A percentile compares a stretch with the other conserved stretches of the same genome.
Evolutionary conservation across 306 rosid species (phyloP).

Genomic region (Medicago ruthenica): DNA sequence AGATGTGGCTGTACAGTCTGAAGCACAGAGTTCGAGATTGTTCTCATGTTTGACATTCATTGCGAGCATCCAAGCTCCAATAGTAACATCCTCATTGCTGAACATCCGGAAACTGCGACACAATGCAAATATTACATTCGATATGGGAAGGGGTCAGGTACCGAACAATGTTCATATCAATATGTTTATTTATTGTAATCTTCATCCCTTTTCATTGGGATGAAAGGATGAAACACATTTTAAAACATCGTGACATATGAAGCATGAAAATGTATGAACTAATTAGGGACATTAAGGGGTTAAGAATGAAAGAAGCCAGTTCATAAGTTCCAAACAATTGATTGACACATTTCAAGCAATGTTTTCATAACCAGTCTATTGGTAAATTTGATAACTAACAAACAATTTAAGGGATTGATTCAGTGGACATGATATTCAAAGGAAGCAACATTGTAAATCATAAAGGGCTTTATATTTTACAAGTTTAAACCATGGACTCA

Average conservation of each 20-base stretch:
- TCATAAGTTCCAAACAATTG: conserved; percentile 19
- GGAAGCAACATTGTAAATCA: conserved; percentile 5
- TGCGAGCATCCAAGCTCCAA: conserved; percentile 99
- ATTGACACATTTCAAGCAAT: conserved; percentile 33
- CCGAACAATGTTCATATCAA: conserved; percentile 2
- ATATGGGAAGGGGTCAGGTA: background rate
- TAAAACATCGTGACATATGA: background rate
- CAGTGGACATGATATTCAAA: conserved; percentile 6
- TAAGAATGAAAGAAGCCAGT: conserved; percentile 19
- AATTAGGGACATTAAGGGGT: background rate
- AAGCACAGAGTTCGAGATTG: conserved; percentile 66
- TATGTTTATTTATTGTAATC: background rate
- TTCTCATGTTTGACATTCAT: conserved; percentile 97
- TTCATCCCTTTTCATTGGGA: conserved; percentile 58
- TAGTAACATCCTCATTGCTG: conserved; percentile 97
- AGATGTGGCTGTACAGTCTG: conserved; percentile 73
- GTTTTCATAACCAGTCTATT: background rate
- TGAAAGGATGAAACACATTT: conserved; percentile 1
- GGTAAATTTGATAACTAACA: background rate
- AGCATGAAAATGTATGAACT: conserved; percentile 3
- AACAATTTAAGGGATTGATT: background rate
- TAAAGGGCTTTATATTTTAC: background rate
- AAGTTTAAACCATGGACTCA: too few relatives aligned
- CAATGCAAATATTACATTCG: conserved; percentile 25
- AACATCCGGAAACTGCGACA: conserved; percentile 91